These are phyloP conservation scores for Claviceps sp. DNA, from an alignment of 2,329 filamentous ascomycete species.

Conservation along the genomic window DNA sequence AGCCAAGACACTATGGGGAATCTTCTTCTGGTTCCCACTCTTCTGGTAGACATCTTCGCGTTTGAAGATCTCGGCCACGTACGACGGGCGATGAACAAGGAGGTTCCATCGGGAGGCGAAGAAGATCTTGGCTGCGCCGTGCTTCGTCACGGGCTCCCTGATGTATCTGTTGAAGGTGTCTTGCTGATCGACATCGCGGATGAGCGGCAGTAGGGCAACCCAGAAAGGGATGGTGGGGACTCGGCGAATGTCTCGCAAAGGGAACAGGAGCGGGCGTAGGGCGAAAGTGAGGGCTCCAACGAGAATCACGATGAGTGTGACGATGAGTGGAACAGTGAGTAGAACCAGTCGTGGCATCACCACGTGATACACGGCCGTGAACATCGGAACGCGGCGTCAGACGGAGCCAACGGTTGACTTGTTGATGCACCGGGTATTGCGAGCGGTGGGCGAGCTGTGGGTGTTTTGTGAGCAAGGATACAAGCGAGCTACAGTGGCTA, in stretches of 20 bases:
- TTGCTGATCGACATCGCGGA: conserved; percentile 28
- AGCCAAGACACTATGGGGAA: conserved; percentile 25
- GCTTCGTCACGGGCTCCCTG: conserved; percentile 21
- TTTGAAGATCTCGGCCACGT: conserved; percentile 25
- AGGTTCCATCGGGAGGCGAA: conserved; percentile 36
- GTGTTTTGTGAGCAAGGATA: too few relatives aligned
- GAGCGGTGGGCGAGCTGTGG: too few relatives aligned
- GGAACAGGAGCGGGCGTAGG: conserved; percentile 9
- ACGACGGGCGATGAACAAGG: conserved; percentile 29
- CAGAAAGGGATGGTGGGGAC: conserved; percentile 31
- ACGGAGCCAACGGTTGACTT: too few relatives aligned
- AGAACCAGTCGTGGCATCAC: not conserved
- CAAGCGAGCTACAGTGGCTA: too few relatives aligned
- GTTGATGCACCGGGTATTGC: too few relatives aligned
- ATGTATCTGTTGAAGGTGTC: conserved; percentile 26
- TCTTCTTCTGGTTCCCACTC: conserved; percentile 27
- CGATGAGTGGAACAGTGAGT: not conserved
- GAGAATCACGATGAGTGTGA: not conserved
- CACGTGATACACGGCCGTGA: not conserved
- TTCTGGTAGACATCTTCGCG: conserved; percentile 21
- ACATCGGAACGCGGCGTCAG: too few relatives aligned
- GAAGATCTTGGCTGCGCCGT: conserved; percentile 34
- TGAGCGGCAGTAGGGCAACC: conserved; percentile 27
- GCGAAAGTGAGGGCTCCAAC: not conserved
- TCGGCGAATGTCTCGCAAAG: conserved; percentile 17